These are phyloP conservation scores for Dentiscutata heterogama DNA, from an alignment of 371 early-diverging fungal genomes.

Conservation along the genomic window DNA sequence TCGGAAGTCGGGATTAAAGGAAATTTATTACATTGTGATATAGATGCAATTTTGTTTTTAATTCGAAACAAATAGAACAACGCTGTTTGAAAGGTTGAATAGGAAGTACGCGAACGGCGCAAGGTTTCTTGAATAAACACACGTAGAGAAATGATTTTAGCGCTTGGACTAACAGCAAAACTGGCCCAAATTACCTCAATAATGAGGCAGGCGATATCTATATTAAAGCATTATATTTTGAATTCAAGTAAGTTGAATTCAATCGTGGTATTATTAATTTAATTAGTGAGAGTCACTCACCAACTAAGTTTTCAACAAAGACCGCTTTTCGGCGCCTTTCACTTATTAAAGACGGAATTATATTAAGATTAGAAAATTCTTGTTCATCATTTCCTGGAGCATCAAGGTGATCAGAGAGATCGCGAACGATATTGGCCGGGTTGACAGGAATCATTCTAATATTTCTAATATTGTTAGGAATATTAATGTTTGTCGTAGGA, in stretches of 20 bases:
- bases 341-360: slow-evolving; percentile 34
- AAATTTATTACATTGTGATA: slow-evolving; percentile 10
- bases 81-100: slow-evolving; percentile 80
- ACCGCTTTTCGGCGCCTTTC: slow-evolving; percentile 50
- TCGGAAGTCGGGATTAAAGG: neutral
- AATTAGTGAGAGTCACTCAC: slow-evolving; percentile 47
- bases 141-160: slow-evolving; percentile 70
- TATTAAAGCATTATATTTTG: neutral
- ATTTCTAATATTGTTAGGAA: neutral
- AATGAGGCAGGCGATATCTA: slow-evolving; percentile 67
- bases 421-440: neutral
- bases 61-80: slow-evolving; percentile 74
- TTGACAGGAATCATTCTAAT: neutral
- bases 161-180: slow-evolving; percentile 50
- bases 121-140: slow-evolving; percentile 82
- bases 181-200: slow-evolving; percentile 69
- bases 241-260: too few relatives aligned
- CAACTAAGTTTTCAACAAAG: slow-evolving; percentile 64
- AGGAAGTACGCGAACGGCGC: slow-evolving; percentile 79
- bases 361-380: slow-evolving; percentile 29
- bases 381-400: neutral
- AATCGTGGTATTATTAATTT: too few relatives aligned
- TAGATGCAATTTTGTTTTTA: slow-evolving; percentile 49
- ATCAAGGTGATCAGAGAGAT: neutral
- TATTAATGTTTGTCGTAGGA: too few relatives aligned